A percentile compares a stretch with the other conserved stretches of the same genome.
Evolutionary conservation across 176 grass and related monocot species (phyloP).

Genomic region (Oryza punctata): DNA sequence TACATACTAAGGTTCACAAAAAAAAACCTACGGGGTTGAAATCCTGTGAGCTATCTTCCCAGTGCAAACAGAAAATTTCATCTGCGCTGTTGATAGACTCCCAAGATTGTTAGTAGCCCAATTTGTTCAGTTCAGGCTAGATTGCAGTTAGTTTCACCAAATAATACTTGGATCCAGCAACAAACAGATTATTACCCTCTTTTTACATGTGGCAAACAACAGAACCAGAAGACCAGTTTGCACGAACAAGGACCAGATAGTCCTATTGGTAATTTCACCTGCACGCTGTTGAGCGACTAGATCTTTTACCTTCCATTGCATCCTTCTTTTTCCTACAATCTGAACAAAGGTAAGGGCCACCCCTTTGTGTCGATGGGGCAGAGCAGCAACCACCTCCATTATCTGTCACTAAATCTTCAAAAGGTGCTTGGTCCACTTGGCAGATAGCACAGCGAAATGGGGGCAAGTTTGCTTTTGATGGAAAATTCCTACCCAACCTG

Average conservation of each 20-base stretch:
- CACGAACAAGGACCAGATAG: conserved; percentile 23
- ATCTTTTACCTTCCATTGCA: conserved; percentile 96
- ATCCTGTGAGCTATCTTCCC: conserved; percentile 25
- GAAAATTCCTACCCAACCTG: conserved; percentile 65
- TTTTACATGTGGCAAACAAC: conserved; percentile 48
- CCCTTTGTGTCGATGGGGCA: conserved; percentile 53
- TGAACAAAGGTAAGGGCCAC: conserved; percentile 77
- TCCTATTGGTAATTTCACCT: conserved; percentile 44
- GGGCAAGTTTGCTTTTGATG: conserved; percentile 56
- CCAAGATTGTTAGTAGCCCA: conserved; percentile 35
- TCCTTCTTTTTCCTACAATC: conserved; percentile 97
- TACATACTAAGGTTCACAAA: conserved; percentile 33
- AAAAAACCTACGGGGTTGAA: conserved; percentile 27
- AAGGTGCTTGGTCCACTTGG: conserved; percentile 66
- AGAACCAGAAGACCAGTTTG: conserved; percentile 24
- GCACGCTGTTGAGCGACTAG: conserved; percentile 37
- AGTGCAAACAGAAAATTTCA: conserved; percentile 27
- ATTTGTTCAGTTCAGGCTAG: conserved; percentile 38
- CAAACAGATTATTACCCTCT: conserved; percentile 45
- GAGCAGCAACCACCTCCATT: conserved; percentile 48
- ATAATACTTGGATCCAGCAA: conserved; percentile 38
- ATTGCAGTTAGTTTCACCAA: conserved; percentile 53
- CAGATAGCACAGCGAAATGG: conserved; percentile 78
- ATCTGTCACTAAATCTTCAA: conserved; percentile 60
- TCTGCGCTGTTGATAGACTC: conserved; percentile 23